phyloP scores from a whole-genome alignment of 2,329 filamentous ascomycete genomes.

The Fusarium praegraminearum region DNA sequence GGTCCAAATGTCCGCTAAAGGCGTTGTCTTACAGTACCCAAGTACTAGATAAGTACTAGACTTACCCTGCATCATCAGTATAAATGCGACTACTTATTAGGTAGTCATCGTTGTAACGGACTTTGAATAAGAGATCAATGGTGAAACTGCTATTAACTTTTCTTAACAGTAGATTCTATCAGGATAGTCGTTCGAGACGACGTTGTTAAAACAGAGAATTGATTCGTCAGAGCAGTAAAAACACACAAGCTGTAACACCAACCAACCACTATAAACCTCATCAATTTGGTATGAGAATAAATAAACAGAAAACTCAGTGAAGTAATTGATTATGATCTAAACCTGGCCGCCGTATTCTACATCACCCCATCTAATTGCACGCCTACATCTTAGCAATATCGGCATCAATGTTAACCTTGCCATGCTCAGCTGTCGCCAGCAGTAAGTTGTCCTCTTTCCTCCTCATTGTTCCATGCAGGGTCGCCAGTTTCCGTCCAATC shows the following conservation, averaged over 20 bases:
- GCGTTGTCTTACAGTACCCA: neutral
- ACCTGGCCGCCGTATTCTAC: neutral
- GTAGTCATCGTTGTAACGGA: neutral
- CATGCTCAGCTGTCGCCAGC: conserved; percentile 71
- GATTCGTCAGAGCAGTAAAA: neutral
- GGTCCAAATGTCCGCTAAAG: neutral
- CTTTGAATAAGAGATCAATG: neutral
- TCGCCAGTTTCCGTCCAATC: conserved; percentile 65
- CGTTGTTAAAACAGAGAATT: neutral
- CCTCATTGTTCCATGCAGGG: conserved; percentile 67
- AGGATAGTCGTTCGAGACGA: neutral
- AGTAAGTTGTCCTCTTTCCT: conserved; percentile 65
- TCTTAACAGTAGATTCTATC: neutral
- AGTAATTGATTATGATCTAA: neutral
- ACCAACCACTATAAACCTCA: neutral
- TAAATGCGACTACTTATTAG: neutral
- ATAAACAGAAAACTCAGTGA: neutral
- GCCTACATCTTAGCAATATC: conserved; percentile 42
- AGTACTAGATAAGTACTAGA: too few relatives aligned
- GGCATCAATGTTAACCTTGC: conserved; percentile 71
- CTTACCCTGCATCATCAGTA: neutral
- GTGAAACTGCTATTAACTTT: neutral
- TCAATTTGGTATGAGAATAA: neutral
- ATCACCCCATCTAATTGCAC: too few relatives aligned
- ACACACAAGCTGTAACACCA: neutral